Evolutionary conservation across 192 early-diverging fungal genomes (phyloP).

Genomic region (Pilaira anomala): DNA sequence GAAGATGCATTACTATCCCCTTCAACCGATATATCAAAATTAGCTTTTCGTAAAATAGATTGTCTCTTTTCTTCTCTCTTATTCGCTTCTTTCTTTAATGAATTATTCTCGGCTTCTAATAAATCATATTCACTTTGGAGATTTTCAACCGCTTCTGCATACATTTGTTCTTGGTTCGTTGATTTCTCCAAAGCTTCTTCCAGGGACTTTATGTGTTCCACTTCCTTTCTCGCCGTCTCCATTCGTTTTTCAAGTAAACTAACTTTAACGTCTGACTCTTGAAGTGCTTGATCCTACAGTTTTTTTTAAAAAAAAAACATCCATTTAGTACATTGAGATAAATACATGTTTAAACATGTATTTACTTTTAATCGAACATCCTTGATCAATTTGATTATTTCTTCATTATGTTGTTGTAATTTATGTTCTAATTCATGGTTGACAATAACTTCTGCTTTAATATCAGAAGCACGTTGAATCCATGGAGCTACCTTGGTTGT

Average conservation of each 20-base stretch:
- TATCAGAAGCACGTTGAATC: slow-evolving; percentile 68
- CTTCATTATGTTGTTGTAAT: slow-evolving; percentile 71
- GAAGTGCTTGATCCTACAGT: slow-evolving; percentile 68
- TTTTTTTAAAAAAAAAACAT: not conserved
- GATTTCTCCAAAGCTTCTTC: slow-evolving; percentile 57
- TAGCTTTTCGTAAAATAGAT: slow-evolving; percentile 8
- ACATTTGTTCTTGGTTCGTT: slow-evolving; percentile 61
- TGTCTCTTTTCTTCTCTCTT: slow-evolving; percentile 23
- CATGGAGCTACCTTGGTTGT: slow-evolving; percentile 65
- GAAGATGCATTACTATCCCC: not conserved
- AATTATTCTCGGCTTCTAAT: slow-evolving; percentile 64
- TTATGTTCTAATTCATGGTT: slow-evolving; percentile 80
- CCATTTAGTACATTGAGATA: too few species aligned
- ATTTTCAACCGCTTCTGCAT: slow-evolving; percentile 66
- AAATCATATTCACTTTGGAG: slow-evolving; percentile 68
- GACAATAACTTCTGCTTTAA: slow-evolving; percentile 75
- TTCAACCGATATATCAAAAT: slow-evolving; percentile 14
- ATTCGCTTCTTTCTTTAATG: slow-evolving; percentile 41
- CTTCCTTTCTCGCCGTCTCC: slow-evolving; percentile 63
- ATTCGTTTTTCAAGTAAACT: slow-evolving; percentile 81
- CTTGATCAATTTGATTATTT: slow-evolving; percentile 74
- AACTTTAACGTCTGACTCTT: slow-evolving; percentile 72
- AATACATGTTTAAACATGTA: too few species aligned
- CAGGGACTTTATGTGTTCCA: slow-evolving; percentile 56
- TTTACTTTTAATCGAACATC: slow-evolving; percentile 72